A percentile compares a stretch with the other conserved stretches of the same genome.
These are phyloP conservation scores for Fusarium irregulare DNA, from an alignment of 2,329 filamentous ascomycete species.

Conservation along the genomic window DNA sequence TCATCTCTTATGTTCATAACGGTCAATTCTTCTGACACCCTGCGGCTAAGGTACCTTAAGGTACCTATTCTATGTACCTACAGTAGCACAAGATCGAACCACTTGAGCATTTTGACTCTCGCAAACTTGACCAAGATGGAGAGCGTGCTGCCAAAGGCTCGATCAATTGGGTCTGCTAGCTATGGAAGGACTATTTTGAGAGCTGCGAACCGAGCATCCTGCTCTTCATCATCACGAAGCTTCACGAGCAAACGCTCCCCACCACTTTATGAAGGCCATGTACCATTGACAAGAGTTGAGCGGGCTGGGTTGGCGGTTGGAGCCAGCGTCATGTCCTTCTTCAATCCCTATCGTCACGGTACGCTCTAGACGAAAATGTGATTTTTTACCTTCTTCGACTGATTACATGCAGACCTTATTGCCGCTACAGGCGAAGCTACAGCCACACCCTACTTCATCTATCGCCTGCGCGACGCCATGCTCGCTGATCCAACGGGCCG, in stretches of 20 bases:
- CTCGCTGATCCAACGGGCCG: conserved; percentile 84
- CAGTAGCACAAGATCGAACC: conserved; percentile 26
- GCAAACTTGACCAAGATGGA: conserved; percentile 41
- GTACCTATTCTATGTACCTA: neutral
- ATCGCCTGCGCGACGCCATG: conserved; percentile 92
- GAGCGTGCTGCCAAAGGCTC: conserved; percentile 36
- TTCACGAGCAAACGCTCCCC: conserved; percentile 89
- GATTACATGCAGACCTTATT: conserved; percentile 76
- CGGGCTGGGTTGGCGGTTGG: conserved; percentile 76
- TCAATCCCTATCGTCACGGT: conserved; percentile 86
- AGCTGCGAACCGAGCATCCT: conserved; percentile 37
- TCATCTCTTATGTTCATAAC: too few species aligned
- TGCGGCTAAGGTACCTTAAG: too few species aligned
- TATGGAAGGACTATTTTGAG: conserved; percentile 29
- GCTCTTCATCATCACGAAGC: conserved; percentile 38
- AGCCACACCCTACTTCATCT: conserved; percentile 93
- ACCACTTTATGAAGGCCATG: conserved; percentile 91
- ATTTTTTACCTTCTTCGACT: neutral
- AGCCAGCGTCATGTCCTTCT: conserved; percentile 70
- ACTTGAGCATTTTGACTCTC: conserved; percentile 4
- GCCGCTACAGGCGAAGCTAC: conserved; percentile 95
- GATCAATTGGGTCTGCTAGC: conserved; percentile 28
- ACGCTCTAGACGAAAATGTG: conserved; percentile 25
- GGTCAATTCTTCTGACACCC: too few species aligned
- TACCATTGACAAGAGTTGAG: conserved; percentile 85